These are phyloP conservation scores for Colletotrichum lupini DNA, from an alignment of 2,329 filamentous ascomycete genomes.

Conservation along the genomic window DNA sequence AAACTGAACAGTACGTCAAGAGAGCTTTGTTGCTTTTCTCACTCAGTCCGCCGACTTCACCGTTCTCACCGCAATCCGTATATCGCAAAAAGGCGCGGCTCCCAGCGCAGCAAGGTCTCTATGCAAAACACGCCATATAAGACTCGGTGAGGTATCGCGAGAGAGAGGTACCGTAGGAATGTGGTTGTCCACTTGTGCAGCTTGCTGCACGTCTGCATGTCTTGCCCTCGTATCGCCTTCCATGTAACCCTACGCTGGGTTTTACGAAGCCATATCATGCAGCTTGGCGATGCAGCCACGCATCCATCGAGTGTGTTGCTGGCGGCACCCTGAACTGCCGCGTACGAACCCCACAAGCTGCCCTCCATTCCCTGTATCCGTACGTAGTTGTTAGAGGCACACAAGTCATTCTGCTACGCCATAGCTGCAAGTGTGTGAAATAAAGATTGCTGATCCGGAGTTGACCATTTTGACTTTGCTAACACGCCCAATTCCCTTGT, in stretches of 20 bases:
- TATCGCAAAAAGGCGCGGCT: neutral
- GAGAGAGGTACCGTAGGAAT: neutral
- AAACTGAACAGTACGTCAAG: neutral
- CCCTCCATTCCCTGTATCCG: neutral
- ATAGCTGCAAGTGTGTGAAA: conserved; percentile 6
- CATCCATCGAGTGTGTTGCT: conserved; percentile 9
- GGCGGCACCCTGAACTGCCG: conserved; percentile 11
- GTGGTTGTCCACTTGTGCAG: neutral
- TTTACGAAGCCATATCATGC: conserved; percentile 27
- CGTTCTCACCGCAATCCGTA: neutral
- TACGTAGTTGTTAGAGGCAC: neutral
- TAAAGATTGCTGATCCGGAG: neutral
- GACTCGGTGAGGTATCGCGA: neutral
- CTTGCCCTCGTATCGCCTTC: conserved; percentile 30
- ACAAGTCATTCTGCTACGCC: conserved; percentile 6
- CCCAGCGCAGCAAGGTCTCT: neutral
- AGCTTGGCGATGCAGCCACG: conserved; percentile 30
- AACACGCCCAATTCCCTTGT: too few species aligned
- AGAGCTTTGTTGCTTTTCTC: neutral
- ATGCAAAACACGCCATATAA: conserved; percentile 10
- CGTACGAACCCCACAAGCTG: conserved; percentile 2
- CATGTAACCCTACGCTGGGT: conserved; percentile 18
- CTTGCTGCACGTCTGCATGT: conserved; percentile 25
- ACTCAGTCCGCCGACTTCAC: neutral
- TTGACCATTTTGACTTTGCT: neutral